Conservation (phyloP, 2,329 filamentous ascomycete species). For the Trichoderma atrobrunneum region DNA sequence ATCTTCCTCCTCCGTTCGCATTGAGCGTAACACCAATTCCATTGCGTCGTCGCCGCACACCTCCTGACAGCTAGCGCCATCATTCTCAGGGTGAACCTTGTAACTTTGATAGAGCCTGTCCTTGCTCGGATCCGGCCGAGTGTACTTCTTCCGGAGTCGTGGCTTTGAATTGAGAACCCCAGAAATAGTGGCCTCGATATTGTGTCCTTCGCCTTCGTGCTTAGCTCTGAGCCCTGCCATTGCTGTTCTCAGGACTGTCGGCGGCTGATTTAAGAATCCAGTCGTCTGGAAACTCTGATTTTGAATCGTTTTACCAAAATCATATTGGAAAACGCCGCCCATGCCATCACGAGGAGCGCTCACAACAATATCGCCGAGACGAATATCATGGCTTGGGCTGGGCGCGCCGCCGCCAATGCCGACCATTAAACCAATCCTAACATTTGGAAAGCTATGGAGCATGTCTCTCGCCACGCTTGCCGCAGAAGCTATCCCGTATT, state of each 20-base stretch:
- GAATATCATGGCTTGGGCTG: background rate
- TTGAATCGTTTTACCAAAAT: background rate
- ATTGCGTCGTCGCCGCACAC: background rate
- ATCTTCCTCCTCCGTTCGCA: background rate
- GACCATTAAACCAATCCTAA: background rate
- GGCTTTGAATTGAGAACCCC: background rate
- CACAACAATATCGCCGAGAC: background rate
- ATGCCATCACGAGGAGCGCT: background rate
- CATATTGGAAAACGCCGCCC: background rate
- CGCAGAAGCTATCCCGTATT: background rate
- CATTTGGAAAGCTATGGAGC: background rate
- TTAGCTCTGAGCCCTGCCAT: background rate
- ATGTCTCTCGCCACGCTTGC: background rate
- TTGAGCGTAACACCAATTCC: background rate
- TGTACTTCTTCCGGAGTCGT: background rate
- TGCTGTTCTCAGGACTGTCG: background rate
- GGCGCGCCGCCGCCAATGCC: background rate
- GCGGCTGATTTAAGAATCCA: background rate
- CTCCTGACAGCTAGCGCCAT: background rate
- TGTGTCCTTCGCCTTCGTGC: background rate
- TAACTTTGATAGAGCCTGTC: background rate
- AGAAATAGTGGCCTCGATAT: background rate
- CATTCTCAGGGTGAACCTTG: background rate
- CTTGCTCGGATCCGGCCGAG: background rate
- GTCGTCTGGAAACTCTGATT: background rate